Evolutionary conservation across 1,284 basidiomycete species (phyloP), one percentile per base, ranked within the genome.

Genomic region (Phellinidium pouzarii): DNA sequence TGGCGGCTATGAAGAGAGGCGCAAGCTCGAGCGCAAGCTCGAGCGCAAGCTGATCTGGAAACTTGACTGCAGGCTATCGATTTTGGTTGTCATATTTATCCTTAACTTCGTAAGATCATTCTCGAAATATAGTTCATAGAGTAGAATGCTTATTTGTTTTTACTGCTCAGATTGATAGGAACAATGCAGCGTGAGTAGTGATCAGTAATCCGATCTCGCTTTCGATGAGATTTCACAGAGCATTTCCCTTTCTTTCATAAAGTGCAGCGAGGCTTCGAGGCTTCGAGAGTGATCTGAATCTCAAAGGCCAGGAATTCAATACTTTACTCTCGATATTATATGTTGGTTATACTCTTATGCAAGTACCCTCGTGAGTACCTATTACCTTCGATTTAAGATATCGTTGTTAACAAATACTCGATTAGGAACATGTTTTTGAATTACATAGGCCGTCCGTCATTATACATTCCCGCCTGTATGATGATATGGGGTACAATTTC

Each of bases 251-350:
- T n/a, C 25, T 1, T 34, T 8, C 14, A 26, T 27, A 17, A 58
- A 82, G 80, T 50, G 84, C 83, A 14, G 84, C 85, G n/a, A 70
- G 84, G 40, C 63, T 87, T 34, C 74, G 77, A 55, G 87, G 88
- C 1, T 81, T 90, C 55, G 85, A 88, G 61, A 65, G 70, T 42
- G 87, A 90, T 61, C 70, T 91, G 17, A 61, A 77, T 26, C 70
- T 90, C 37, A 71, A 76, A 52, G 83, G 79, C 23, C 71, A 71
- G 38, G 75, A 90, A 61, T 91, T 89, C 64, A 77, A 81, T 6
- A 86, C 84, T 0, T 67, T 89, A 22, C 66, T 92, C 26, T 82
- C 81, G 22, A 80, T 90, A 55, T 76, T 91, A n/a, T 91, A 87
- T 61, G 55, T 57, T 19, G 55, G 55, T 26, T 57, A 57, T 37